Base-by-base conservation (phyloP, 192 early-diverging fungal genomes). In the Linnemannia hyalina region DNA sequence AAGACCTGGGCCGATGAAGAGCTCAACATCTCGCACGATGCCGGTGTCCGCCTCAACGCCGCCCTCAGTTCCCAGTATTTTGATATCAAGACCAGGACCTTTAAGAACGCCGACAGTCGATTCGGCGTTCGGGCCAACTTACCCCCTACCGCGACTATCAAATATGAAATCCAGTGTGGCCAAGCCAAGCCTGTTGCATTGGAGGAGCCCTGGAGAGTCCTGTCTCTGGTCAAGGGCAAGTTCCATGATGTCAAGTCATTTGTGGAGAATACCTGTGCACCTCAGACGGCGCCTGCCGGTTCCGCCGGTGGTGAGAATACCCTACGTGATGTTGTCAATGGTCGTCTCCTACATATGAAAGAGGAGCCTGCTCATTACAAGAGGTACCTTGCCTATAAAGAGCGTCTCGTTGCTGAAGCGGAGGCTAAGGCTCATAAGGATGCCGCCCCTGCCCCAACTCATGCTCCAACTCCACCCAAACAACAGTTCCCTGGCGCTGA, bases 11-110 rank as follows among this genome's bases (percentile, higher is more conserved):
- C 81, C 22, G 57, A 75, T 38, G 47, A 57, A 0, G 23, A 76
- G 0, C 4, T 60, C 2, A 32, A 57, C 52, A 71, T 46, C 57
- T 82, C 87, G 6, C 82, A 80, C 52, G 87, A 88, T 44, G 54
- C 42, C 6, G 87, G 87, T 20, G 87, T 88, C 32, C 77, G 87
- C 13, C 75, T 82, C 23, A 88, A 82, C 55, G 46, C 77, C 3
- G 87, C 81, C 20, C 68, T 88, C 1, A 69, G 74, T 0, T 68
- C 2, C 57, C 72, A 78, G 73, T 4, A 26, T 18, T 83, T 47
- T 41, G 15, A 70, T 42, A 5, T 29, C 3, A 29, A 16, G n/a
- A 68, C 55, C 2, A 55, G 18, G n/a, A 35, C 54, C 13, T 83
- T 68, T 38, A 0, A 35, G 13, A 20, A n/a, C 13, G 42, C 23